Conservation (phyloP, 2,329 filamentous ascomycete species). For the Dactylella cylindrospora region DNA sequence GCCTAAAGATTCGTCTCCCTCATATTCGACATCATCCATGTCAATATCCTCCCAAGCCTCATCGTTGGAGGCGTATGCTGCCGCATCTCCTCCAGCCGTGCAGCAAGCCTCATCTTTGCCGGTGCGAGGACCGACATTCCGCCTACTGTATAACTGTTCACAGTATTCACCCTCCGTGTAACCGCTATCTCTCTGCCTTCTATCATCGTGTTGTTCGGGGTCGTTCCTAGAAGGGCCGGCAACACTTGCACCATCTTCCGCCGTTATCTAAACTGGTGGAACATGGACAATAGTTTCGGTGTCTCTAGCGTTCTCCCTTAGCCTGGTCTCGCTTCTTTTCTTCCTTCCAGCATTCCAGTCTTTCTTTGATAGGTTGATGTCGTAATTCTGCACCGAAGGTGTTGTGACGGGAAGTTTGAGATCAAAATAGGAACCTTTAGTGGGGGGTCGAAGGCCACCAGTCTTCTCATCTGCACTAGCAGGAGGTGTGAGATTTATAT, state of each 20-base stretch:
- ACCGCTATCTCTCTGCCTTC: constrained; percentile 1
- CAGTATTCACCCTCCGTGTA: neutral
- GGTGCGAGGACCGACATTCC: too few species aligned
- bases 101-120: too few species aligned
- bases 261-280: constrained; percentile 31
- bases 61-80: too few species aligned
- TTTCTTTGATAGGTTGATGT: constrained; percentile 12
- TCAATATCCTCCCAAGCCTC: too few species aligned
- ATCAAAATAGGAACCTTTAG: constrained; percentile 22
- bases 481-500: constrained; percentile 3
- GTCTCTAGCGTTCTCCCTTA: constrained; percentile 18
- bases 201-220: neutral
- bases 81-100: too few species aligned
- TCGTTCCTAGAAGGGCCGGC: too few species aligned
- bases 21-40: too few species aligned
- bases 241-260: neutral
- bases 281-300: constrained; percentile 17
- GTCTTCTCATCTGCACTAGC: neutral
- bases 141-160: neutral
- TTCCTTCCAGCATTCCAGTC: constrained; percentile 35
- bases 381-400: constrained; percentile 2
- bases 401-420: constrained; percentile 24
- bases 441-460: neutral
- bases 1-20: too few species aligned
- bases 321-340: constrained; percentile 30